Evolutionary conservation across 345 rosid genomes (phyloP), one percentile per base, ranked within the genome.

Genomic region (Eucalyptus urophylla): DNA sequence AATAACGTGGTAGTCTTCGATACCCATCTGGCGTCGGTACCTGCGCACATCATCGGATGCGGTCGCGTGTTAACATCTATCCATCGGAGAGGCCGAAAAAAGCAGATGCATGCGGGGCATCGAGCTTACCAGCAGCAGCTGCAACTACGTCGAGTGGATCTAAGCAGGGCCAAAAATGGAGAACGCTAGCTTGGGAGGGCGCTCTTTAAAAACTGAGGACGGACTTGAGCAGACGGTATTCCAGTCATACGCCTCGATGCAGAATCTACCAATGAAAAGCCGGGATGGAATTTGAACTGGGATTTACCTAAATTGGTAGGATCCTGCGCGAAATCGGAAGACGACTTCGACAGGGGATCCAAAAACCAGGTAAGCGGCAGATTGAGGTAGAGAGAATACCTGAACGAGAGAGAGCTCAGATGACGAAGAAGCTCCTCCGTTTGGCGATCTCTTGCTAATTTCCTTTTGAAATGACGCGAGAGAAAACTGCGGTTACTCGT

Each of bases 1-100:
- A 56, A 96, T 96, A 56, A 98, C 99, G 90, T 98, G 98, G 92
- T 98, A 97, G 88, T 96, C 92, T 89, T 96, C 99, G 15, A 98
- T 93, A 43, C 98, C 99, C 98, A 97, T 97, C 87, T 51, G 53
- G 47, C 85, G 85, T 56, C 45, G 1, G 47, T 6, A 76, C 85
- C 85, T 76, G 85, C 12, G 47, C 85, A 2, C 85, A 12, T 37
- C 47, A 40, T 37, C 47, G 2, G 83, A 76, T 40, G 47, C 47
- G 44, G 83, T 40, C 43, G 47, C 47, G 7, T 12, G 85, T 76
- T 40, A 76, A 11, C 85, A 40, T 22, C 85, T 76, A 76, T 5
- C 1, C 85, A 76, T 40, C 85, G 29, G 45, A 72, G 83, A 11
- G 5, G 85, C 85, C 47, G 14, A 72, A 76, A 76, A 69, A 40